Base-by-base conservation (phyloP, 768 basidiomycete genomes). In the Russula dissimulans region DNA sequence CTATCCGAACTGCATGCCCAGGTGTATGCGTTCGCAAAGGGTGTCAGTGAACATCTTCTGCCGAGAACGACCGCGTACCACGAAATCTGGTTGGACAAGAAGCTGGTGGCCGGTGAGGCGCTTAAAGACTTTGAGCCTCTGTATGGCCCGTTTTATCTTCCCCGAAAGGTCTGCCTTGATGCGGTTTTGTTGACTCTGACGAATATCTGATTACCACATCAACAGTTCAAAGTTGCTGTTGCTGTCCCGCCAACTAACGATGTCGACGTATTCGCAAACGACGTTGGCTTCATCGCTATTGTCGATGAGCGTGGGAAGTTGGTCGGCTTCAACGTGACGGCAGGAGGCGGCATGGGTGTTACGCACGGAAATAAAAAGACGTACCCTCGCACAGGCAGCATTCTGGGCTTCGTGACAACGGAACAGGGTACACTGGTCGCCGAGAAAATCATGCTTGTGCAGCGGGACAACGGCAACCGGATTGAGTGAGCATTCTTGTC, bases 351-450 rank as follows among this genome's bases (percentile, higher is more conserved):
- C 51, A 99, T 99, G 97, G 97, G 97, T 72, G 97, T 97, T 46
- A 98, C 97, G 1, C 95, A 98, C 67, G 93, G 93, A 38, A 95
- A 92, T 80, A 98, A 97, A 79, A 95, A 97, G 78, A 99, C 97
- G 0, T 98, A 98, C 71, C 97, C 97, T 48, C 87, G 97, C 54
- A 73, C 86, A 47, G 93, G 83, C 32, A 86, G 87, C 67, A 74
- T 97, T 49, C 82, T 99, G 62, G 97, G 97, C 53, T 99, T 98
- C 79, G 93, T 92, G 68, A 90, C 88, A 1, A 75, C 82, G 5
- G 91, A 94, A 54, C 87, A 98, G 69, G 94, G 90, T 55, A 80
- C 81, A 67, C 76, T 81, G 60, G 87, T 95, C 4, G 94, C 94
- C 9, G 95, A 99, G 77, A 87, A 89, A 70, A 81, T 99, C 68